Evolutionary conservation across 768 basidiomycete genomes (phyloP).

Genomic region (Hypsizygus marmoreus): DNA sequence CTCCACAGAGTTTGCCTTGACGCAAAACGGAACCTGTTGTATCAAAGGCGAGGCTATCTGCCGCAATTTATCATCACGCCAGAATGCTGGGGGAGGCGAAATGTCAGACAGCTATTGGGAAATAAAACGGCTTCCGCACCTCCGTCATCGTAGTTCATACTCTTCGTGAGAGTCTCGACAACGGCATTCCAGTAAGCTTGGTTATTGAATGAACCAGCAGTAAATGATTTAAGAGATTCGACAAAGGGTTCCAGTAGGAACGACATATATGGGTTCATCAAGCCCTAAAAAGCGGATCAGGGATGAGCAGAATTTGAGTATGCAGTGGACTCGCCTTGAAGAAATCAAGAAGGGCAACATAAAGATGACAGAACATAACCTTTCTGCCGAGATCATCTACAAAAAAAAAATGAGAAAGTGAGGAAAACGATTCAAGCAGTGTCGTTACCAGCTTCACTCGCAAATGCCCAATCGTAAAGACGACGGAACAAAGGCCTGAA

Average conservation of each 20-base stretch:
- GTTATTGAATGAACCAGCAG: constrained; percentile 32
- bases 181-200: constrained; percentile 63
- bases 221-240: constrained; percentile 58
- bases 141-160: constrained; percentile 77
- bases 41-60: constrained; percentile 61
- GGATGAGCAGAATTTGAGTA: not conserved
- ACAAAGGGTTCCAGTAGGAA: constrained; percentile 69
- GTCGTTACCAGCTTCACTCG: constrained; percentile 47
- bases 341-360: constrained; percentile 74
- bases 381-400: constrained; percentile 48
- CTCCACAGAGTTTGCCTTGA: constrained; percentile 36
- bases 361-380: constrained; percentile 74
- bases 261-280: constrained; percentile 92
- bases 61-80: constrained; percentile 81
- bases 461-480: constrained; percentile 94
- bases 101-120: constrained; percentile 1
- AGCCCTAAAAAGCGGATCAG: constrained; percentile 44
- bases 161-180: constrained; percentile 63
- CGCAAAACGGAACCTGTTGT: constrained; percentile 62
- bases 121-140: constrained; percentile 45
- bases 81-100: constrained; percentile 67
- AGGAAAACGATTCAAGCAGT: not conserved
- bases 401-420: not conserved
- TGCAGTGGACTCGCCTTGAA: constrained; percentile 79
- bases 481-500: constrained; percentile 93